These are phyloP conservation scores for Ilex asprella DNA, from an alignment of 257 asterid species.

Conservation along the genomic window DNA sequence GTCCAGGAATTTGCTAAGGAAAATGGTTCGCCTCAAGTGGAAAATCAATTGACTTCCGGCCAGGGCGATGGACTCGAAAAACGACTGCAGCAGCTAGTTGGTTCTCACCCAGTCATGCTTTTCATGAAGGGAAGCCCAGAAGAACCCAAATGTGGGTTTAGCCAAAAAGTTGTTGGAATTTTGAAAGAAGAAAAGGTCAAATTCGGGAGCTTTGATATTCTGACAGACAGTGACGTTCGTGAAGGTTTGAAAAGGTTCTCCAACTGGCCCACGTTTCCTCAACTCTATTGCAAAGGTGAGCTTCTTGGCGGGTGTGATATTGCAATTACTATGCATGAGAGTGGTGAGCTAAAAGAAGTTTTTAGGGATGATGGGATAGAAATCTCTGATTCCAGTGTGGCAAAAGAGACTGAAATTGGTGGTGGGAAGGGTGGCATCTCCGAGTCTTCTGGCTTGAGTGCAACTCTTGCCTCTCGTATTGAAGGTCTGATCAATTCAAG, in stretches of 20 bases:
- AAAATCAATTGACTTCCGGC: slow-evolving; percentile 27
- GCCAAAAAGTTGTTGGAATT: slow-evolving; percentile 81
- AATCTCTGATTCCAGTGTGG: slow-evolving; percentile 26
- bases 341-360: slow-evolving; percentile 72
- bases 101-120: slow-evolving; percentile 68
- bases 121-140: slow-evolving; percentile 96
- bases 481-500: slow-evolving; percentile 41
- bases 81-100: slow-evolving; percentile 61
- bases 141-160: slow-evolving; percentile 86
- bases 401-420: slow-evolving; percentile 25
- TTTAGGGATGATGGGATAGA: slow-evolving; percentile 57
- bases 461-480: slow-evolving; percentile 47
- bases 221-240: slow-evolving; percentile 64
- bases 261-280: slow-evolving; percentile 98
- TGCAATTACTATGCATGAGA: slow-evolving; percentile 75
- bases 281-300: slow-evolving; percentile 92
- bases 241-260: slow-evolving; percentile 83
- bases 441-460: slow-evolving; percentile 58
- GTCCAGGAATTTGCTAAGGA: slow-evolving; percentile 63
- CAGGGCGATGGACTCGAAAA: slow-evolving; percentile 30
- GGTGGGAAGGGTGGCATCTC: slow-evolving; percentile 45
- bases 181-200: slow-evolving; percentile 73
- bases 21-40: slow-evolving; percentile 35
- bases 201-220: slow-evolving; percentile 86
- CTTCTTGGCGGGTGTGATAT: slow-evolving; percentile 94